phyloP scores from a whole-genome alignment of 2,329 filamentous ascomycete genomes.

The Nigrospora osmanthi region DNA sequence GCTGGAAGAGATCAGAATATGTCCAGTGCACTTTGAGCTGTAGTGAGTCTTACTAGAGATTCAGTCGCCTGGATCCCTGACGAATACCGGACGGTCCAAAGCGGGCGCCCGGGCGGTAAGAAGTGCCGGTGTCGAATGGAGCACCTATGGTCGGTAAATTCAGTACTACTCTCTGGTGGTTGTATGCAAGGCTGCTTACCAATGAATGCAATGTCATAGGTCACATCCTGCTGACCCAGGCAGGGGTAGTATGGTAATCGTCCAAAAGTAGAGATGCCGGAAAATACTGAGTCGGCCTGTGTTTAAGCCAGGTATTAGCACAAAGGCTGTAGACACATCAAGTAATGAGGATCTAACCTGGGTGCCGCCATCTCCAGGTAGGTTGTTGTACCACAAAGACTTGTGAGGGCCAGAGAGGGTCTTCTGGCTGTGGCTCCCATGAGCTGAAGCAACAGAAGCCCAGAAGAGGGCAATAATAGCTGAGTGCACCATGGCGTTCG shows the following conservation, averaged over 20 bases:
- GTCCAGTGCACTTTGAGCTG: not conserved
- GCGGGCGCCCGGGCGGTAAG: constrained; percentile 74
- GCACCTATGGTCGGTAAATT: constrained; percentile 43
- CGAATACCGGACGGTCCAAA: constrained; percentile 81
- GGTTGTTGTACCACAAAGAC: constrained; percentile 72
- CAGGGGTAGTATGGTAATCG: constrained; percentile 72
- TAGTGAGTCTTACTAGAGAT: constrained; percentile 64
- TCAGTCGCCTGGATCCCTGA: constrained; percentile 77
- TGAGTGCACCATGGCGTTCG: not conserved
- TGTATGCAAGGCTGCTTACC: constrained; percentile 36
- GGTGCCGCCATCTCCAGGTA: constrained; percentile 78
- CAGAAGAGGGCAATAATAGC: constrained; percentile 29
- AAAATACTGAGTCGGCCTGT: constrained; percentile 81
- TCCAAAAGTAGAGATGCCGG: constrained; percentile 79
- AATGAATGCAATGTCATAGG: constrained; percentile 81
- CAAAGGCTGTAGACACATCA: constrained; percentile 1
- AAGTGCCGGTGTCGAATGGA: constrained; percentile 81
- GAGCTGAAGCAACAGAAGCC: constrained; percentile 46
- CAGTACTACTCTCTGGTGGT: not conserved
- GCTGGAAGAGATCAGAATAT: constrained; percentile 32
- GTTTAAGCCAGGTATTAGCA: not conserved
- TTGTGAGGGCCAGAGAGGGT: constrained; percentile 61
- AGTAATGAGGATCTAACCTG: constrained; percentile 45
- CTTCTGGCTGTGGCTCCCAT: constrained; percentile 51
- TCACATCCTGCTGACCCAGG: constrained; percentile 58